Conservation (phyloP, 2,329 filamentous ascomycete genomes). For the Alternaria brassicae region DNA sequence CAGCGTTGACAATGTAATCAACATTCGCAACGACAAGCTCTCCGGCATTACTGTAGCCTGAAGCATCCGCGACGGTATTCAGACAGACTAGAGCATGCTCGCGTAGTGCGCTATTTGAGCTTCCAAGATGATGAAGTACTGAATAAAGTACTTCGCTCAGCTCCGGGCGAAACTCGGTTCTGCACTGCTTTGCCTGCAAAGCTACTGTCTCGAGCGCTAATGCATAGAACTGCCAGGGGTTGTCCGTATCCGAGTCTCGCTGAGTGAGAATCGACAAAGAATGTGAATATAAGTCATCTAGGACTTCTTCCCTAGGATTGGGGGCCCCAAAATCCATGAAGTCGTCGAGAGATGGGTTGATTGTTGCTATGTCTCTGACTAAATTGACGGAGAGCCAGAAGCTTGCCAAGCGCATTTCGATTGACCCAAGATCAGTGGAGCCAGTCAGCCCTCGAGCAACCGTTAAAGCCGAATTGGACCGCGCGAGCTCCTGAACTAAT, state of each 20-base stretch:
- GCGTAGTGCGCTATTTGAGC: slow-evolving; percentile 70
- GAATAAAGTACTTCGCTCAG: slow-evolving; percentile 92
- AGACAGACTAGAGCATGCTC: slow-evolving; percentile 83
- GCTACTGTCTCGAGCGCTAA: slow-evolving; percentile 83
- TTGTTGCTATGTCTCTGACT: slow-evolving; percentile 64
- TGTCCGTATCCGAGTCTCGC: slow-evolving; percentile 42
- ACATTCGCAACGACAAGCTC: slow-evolving; percentile 88
- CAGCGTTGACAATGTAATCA: slow-evolving; percentile 94
- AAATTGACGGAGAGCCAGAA: slow-evolving; percentile 83
- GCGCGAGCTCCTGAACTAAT: slow-evolving; percentile 63
- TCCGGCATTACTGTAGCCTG: slow-evolving; percentile 75
- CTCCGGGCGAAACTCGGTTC: slow-evolving; percentile 76
- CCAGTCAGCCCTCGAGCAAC: slow-evolving; percentile 72
- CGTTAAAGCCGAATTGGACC: slow-evolving; percentile 52
- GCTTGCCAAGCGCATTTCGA: slow-evolving; percentile 69
- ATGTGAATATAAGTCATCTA: slow-evolving; percentile 72
- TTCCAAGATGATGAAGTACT: slow-evolving; percentile 85
- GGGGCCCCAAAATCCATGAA: slow-evolving; percentile 65
- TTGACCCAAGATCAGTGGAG: slow-evolving; percentile 64
- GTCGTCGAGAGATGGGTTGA: slow-evolving; percentile 66
- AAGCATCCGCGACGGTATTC: slow-evolving; percentile 78
- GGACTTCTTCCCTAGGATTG: slow-evolving; percentile 40
- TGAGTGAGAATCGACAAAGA: slow-evolving; percentile 68
- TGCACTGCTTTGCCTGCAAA: slow-evolving; percentile 73
- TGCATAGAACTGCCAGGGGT: slow-evolving; percentile 77